These are phyloP conservation scores for Vaccinium myrtillus DNA, from an alignment of 148 eudicot species.

Conservation along the genomic window DNA sequence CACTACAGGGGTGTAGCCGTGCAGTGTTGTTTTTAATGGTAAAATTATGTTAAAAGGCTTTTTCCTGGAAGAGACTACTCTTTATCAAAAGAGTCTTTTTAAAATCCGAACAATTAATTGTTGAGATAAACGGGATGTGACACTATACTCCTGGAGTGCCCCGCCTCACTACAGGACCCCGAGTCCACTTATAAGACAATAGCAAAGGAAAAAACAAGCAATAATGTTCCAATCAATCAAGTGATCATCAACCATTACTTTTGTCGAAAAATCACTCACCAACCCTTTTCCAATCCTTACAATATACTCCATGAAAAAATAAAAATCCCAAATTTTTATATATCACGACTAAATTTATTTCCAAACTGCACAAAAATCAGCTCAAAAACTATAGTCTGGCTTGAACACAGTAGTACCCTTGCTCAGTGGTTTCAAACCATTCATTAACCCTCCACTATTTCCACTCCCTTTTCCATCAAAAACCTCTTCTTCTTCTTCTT, in stretches of 20 bases:
- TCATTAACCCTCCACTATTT: not conserved
- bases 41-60: no score
- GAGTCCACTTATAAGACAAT: not conserved
- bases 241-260: not conserved
- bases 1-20: no score
- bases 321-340: no score
- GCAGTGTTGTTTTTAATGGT: no score
- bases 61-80: no score
- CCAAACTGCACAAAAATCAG: not conserved
- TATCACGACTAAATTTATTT: no score
- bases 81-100: no score
- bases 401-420: constrained; percentile 41
- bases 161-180: no score
- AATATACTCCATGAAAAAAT: no score
- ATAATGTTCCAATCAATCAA: not conserved
- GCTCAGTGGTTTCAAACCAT: constrained; percentile 32
- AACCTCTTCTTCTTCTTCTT: not conserved
- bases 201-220: not conserved
- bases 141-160: no score
- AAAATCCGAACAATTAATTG: no score
- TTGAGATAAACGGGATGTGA: no score
- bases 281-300: not conserved
- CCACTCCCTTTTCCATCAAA: constrained; percentile 3
- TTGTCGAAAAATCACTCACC: not conserved
- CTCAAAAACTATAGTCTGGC: constrained; percentile 54